Percentiles rank a stretch among this genome's conserved stretches.
Conservation (phyloP, 257 asterid genomes). For the Primulina eburnea region DNA sequence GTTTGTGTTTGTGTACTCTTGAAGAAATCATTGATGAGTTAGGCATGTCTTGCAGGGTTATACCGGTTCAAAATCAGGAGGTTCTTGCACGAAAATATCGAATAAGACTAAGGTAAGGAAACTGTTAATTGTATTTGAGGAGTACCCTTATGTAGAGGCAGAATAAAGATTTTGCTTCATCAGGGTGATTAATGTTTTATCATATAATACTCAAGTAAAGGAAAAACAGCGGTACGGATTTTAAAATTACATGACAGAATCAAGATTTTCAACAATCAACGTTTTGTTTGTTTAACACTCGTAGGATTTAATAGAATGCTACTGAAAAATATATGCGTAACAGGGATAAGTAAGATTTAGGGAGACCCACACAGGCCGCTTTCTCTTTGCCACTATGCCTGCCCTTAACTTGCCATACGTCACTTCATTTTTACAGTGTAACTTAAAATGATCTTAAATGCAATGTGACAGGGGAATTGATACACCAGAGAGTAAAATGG, state of each 20-base stretch:
- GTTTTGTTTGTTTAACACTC: background rate
- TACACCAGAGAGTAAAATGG: slow-evolving; percentile 90
- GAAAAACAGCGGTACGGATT: background rate
- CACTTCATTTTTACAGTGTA: background rate
- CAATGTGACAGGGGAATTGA: slow-evolving; percentile 73
- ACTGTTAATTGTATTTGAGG: background rate
- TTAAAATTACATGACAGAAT: background rate
- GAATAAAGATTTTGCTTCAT: background rate
- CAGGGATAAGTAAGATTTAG: background rate
- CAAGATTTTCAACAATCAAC: background rate
- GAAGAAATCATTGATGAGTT: background rate
- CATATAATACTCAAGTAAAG: background rate
- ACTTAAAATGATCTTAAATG: background rate
- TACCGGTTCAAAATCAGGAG: slow-evolving; percentile 56
- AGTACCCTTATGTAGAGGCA: background rate
- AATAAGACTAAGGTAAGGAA: slow-evolving; percentile 71
- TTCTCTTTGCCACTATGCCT: background rate
- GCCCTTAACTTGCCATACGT: background rate
- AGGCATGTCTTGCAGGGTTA: slow-evolving; percentile 46
- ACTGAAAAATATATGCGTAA: background rate
- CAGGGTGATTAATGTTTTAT: too few species aligned
- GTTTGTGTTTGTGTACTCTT: background rate
- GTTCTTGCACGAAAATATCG: slow-evolving; percentile 82
- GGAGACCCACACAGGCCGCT: background rate
- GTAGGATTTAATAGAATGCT: background rate